Evolutionary conservation across 2,329 filamentous ascomycete genomes (phyloP), one percentile per base, ranked within the genome.

Genomic region (Diaporthe sp.): DNA sequence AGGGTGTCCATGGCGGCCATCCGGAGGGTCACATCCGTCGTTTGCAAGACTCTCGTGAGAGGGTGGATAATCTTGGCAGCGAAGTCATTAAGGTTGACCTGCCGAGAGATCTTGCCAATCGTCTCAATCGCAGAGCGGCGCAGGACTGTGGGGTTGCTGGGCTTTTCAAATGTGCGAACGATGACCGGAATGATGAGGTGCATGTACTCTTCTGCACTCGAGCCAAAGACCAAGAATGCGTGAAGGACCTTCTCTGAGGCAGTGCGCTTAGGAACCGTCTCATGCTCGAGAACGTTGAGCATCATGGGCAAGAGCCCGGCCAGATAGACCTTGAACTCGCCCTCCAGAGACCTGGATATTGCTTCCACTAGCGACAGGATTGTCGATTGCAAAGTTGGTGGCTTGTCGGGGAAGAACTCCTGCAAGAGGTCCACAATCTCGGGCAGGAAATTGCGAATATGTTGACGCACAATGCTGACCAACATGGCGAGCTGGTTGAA

Each of bases 181-280:
- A 99, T 95, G 47, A 97, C 95, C 0, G 97, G 97, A 69, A 99
- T 95, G 78, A 99, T 98, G 70, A 99, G 88, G 82, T 99, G 97
- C 97, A 99, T 99, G 83, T 99, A 99, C 82, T 99, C 97, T 82
- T 99, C 97, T 15, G 94, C 94, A 80, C 96, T 98, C 0, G 96
- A 93, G 1, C 97, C 97, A 82, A 99, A 99, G 0, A 99, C 94
- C 38, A 99, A 86, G 83, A 99, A 98, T 0, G 96, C 96, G 81
- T 98, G 97, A 33, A 99, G 87, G 5, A 99, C 96, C 78, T 93
- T 93, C 82, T 98, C 95, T 0, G 96, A 97, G 3, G 95, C 93
- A 19, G 91, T 89, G n/a, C 95, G 90, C 80, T 95, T 93, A 1
- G 89, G 86, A 1, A 93, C 93, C 12, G 87, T 88, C 81, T 99